Base-by-base conservation (phyloP, 352 stramenopile species). In the Peronospora farinosa region DNA sequence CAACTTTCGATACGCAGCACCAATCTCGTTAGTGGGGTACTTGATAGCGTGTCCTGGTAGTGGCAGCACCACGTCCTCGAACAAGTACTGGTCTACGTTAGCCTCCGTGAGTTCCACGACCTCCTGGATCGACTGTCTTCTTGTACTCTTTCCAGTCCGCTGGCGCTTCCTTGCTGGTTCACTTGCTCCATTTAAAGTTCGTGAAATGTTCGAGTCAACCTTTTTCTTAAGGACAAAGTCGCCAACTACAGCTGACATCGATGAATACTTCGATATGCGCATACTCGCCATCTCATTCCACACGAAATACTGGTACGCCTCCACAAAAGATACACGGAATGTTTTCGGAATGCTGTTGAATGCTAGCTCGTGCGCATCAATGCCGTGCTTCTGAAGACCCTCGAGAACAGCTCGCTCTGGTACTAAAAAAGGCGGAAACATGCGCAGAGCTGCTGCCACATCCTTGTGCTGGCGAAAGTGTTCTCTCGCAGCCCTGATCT, bases 261-360 rank as follows among this genome's bases (percentile, higher is more conserved):
- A 63, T 28, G 77, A 80, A 10, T 84, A 66, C 36, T 75, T 72
- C 8, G 79, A 69, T 13, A 98, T 72, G 8, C 95, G 77, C 51
- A 92, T 59, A 44, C 88, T 97, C 32, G 89, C 92, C 54, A 95
- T 95, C 58, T 90, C 67, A 69, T 98, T 98, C 91, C 91, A 98
- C 21, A 98, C 67, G 44, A 97, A 96, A 52, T 86, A 84, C 65
- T 98, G 94, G 55, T 97, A 96, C 21, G 82, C 62, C 35, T 94
- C 73, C 1, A 86, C 66, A 58, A 85, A 91, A 25, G 73, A 69
- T 10, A 67, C 47, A 15, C 79, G 79, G n/a, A 89, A 60, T n/a
- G 67, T 52, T 21, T 69, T 63, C 5, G 79, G 72, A 17, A 93
- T 73, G 39, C 66, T 75, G 23, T 74, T 74, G 60, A 88, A 88